These are phyloP conservation scores for Cordyceps sp. DNA, from an alignment of 2,329 filamentous ascomycete genomes.

Conservation along the genomic window DNA sequence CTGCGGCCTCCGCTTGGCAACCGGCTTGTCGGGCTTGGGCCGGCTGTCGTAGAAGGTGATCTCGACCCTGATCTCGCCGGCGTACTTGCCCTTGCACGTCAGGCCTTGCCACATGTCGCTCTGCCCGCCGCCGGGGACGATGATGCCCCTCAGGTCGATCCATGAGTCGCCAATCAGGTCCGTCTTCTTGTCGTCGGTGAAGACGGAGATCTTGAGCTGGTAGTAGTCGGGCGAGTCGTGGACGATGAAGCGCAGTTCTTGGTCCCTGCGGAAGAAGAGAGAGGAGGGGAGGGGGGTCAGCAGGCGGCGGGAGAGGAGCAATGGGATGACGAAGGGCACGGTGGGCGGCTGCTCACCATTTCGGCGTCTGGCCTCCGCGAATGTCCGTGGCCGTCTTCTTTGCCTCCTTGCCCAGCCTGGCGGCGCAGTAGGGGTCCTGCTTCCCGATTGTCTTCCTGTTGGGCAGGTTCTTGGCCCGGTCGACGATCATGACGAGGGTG, in stretches of 20 bases:
- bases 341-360: constrained; percentile 71
- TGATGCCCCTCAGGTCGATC: constrained; percentile 67
- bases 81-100: constrained; percentile 83
- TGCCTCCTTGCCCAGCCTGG: constrained; percentile 84
- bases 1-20: constrained; percentile 34
- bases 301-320: no score
- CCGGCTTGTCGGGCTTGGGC: constrained; percentile 59
- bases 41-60: constrained; percentile 90
- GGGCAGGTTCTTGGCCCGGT: constrained; percentile 90
- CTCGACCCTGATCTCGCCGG: constrained; percentile 85
- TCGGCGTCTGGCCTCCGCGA: constrained; percentile 84
- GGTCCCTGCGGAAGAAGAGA: constrained; percentile 51
- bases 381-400: constrained; percentile 94
- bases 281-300: background rate
- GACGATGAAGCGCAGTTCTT: constrained; percentile 88
- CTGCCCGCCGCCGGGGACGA: constrained; percentile 79
- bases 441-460: constrained; percentile 97
- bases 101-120: constrained; percentile 84
- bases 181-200: constrained; percentile 97
- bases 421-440: constrained; percentile 94
- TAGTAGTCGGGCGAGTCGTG: constrained; percentile 96
- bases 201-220: constrained; percentile 86
- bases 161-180: constrained; percentile 91
- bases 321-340: no score
- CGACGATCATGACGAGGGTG: constrained; percentile 79